Evolutionary conservation across 441 rosid species (phyloP).

Genomic region (Pelargonium citronellum): DNA sequence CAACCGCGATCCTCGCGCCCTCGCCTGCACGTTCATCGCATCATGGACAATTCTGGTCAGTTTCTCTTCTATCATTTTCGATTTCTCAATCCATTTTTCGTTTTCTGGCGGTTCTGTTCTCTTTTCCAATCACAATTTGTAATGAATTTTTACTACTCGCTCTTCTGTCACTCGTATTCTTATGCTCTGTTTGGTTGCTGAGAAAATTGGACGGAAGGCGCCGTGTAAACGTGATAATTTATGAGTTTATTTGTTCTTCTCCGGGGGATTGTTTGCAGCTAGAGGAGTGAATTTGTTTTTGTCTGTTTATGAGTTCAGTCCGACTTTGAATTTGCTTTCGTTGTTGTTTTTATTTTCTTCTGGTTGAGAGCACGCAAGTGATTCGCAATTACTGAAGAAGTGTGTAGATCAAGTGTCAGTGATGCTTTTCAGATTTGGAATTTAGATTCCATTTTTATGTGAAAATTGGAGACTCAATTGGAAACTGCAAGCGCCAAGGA

Average conservation of each 20-base stretch:
- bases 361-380: neutral
- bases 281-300: neutral
- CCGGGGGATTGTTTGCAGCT: neutral
- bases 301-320: neutral
- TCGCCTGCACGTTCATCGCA: neutral
- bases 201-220: slow-evolving; percentile 12
- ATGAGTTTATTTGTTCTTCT: neutral
- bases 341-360: neutral
- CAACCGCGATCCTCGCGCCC: neutral
- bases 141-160: neutral
- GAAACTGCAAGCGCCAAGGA: neutral
- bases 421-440: neutral
- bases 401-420: no score
- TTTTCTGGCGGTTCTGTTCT: slow-evolving; percentile 14
- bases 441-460: neutral
- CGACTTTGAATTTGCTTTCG: slow-evolving; percentile 2
- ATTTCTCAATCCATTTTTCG: slow-evolving; percentile 7
- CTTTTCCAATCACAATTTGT: neutral
- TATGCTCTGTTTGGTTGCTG: slow-evolving; percentile 14
- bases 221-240: neutral
- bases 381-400: neutral
- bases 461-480: slow-evolving; percentile 2
- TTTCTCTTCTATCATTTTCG: neutral
- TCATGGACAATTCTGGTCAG: slow-evolving; percentile 5
- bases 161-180: slow-evolving; percentile 1